Evolutionary conservation across 2,329 filamentous ascomycete species (phyloP), one percentile per base, ranked within the genome.

Genomic region (Stagonosporopsis vannaccii): DNA sequence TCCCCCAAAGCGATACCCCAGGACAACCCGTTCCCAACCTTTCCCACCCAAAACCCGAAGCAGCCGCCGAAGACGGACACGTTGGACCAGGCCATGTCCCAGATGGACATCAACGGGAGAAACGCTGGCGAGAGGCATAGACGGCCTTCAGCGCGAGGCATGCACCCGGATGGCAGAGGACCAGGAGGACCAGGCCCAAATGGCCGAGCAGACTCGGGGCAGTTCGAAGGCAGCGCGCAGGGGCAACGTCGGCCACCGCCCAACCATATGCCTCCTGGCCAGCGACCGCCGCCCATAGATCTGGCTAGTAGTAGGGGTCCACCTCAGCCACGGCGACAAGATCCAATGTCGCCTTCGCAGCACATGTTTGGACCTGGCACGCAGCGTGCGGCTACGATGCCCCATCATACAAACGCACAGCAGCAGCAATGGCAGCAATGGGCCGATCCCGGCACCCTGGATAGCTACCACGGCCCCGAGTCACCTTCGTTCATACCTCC

Each of bases 1-100:
- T 63, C 63, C 4, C 69, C 71, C n/a, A 65, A 64, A 37, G 62
- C 47, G 12, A 44, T 72, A 19, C 61, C 72, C 8, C 71, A 74
- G 58, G 80, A 83, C 65, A 83, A 79, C 58, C 79, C 80, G 0
- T 83, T 83, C 50, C 80, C 80, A 6, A 71, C 73, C 0, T 82
- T 82, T 59, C 78, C 77, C 13, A 66, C 67, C 64, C 72, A 66
- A 54, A 64, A 44, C 56, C 58, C 33, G 52, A 58, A 57, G 30
- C 65, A 57, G 43, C 25, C 53, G 2, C 50, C 59, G 13, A 35
- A 54, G 20, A 58, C 57, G 26, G 66, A 65, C 20, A 62, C 63
- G 19, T 58, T 75, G 51, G 70, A 74, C 17, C 69, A 74, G 41
- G 67, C 66, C 23, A 76, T 77, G 73, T 65, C 74, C 36, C 60